A percentile compares a stretch with the other conserved stretches of the same genome.
phyloP scores from a whole-genome alignment of 2,329 filamentous ascomycete genomes.

The Cercospora canescens region DNA sequence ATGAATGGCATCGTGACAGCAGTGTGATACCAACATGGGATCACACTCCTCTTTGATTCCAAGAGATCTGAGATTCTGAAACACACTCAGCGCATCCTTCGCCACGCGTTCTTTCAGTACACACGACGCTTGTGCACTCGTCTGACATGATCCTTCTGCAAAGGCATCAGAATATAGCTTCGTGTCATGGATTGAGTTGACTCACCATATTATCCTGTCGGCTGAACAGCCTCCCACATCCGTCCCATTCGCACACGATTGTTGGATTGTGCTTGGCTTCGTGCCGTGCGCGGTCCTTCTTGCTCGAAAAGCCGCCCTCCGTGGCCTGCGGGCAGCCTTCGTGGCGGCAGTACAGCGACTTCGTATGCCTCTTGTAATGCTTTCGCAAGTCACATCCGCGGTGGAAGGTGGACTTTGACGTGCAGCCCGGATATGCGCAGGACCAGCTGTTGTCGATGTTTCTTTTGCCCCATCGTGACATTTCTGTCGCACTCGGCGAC shows the following conservation, averaged over 20 bases:
- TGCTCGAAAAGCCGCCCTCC: conserved; percentile 61
- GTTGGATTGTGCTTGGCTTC: conserved; percentile 63
- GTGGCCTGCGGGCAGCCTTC: conserved; percentile 58
- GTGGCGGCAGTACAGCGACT: conserved; percentile 61
- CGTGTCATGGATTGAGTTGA: neutral
- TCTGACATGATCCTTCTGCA: conserved; percentile 34
- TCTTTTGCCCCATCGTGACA: conserved; percentile 41
- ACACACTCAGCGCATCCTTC: neutral
- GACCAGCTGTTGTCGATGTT: conserved; percentile 56
- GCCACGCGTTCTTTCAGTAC: conserved; percentile 10
- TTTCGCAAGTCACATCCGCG: conserved; percentile 63
- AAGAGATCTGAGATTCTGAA: neutral
- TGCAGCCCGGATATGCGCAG: conserved; percentile 60
- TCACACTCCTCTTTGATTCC: neutral
- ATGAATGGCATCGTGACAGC: neutral
- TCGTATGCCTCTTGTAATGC: conserved; percentile 63
- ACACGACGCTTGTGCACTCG: conserved; percentile 27
- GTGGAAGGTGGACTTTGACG: conserved; percentile 59
- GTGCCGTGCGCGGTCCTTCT: conserved; percentile 62
- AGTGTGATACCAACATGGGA: neutral
- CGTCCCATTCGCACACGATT: conserved; percentile 60
- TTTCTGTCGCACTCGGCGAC: conserved; percentile 35
- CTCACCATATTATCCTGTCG: conserved; percentile 63
- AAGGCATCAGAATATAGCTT: conserved; percentile 8
- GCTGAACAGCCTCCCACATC: conserved; percentile 60